Percentiles rank a stretch among this genome's conserved stretches.
These are phyloP conservation scores for Kodamaea anthophila DNA, from an alignment of 1,139 yeast species.

Conservation along the genomic window DNA sequence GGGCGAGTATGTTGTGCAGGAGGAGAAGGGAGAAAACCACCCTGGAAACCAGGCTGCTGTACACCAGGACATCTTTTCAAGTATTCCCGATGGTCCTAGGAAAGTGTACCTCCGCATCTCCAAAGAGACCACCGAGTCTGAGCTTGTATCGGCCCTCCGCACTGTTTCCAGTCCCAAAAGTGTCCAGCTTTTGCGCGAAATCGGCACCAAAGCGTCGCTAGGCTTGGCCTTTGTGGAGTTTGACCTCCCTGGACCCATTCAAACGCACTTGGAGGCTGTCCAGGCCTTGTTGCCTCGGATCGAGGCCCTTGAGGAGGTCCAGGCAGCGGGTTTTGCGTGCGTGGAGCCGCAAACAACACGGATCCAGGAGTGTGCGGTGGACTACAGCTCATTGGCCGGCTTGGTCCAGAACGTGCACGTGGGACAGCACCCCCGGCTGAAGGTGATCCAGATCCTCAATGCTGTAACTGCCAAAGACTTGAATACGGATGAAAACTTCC, in stretches of 20 bases:
- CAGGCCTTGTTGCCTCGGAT: slow-evolving; percentile 3
- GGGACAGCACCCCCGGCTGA: slow-evolving; percentile 38
- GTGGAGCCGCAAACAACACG: slow-evolving; percentile 23
- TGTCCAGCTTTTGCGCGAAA: slow-evolving; percentile 31
- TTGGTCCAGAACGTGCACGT: slow-evolving; percentile 33
- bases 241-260: slow-evolving; percentile 5
- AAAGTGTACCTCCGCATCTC: slow-evolving; percentile 28
- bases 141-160: slow-evolving; percentile 21
- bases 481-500: slow-evolving; percentile 42
- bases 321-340: slow-evolving; percentile 27
- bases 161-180: slow-evolving; percentile 19
- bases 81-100: slow-evolving; percentile 31
- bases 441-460: slow-evolving; percentile 61
- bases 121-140: slow-evolving; percentile 21
- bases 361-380: slow-evolving; percentile 32
- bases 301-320: slow-evolving; percentile 10
- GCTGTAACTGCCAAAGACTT: slow-evolving; percentile 61
- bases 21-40: slow-evolving; percentile 1
- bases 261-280: neutral
- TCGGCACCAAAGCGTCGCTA: slow-evolving; percentile 30
- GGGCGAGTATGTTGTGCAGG: slow-evolving; percentile 50
- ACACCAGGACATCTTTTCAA: slow-evolving; percentile 15
- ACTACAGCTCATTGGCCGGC: slow-evolving; percentile 24
- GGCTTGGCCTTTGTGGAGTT: slow-evolving; percentile 40
- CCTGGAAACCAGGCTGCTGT: neutral